These are phyloP conservation scores for Termitomyces sp. DNA, from an alignment of 768 basidiomycete genomes.

Conservation along the genomic window DNA sequence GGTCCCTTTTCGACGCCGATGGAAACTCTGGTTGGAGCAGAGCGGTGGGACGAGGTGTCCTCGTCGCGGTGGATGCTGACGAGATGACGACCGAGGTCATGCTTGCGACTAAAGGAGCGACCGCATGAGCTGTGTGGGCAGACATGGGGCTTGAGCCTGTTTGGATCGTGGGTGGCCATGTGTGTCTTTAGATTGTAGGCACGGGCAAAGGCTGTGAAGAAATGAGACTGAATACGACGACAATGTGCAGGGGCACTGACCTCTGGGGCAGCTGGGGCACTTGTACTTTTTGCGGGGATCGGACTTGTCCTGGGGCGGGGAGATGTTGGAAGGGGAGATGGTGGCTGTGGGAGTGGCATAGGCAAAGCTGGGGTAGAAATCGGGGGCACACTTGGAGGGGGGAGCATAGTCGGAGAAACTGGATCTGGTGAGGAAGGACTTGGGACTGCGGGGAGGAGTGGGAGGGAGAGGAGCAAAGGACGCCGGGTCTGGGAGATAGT, in stretches of 20 bases:
- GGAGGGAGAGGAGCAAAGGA: conserved; percentile 56
- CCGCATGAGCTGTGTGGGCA: conserved; percentile 85
- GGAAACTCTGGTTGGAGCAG: conserved; percentile 35
- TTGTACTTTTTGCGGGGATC: conserved; percentile 79
- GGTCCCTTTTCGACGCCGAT: conserved; percentile 65
- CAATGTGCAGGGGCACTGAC: conserved; percentile 30
- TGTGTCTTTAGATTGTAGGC: conserved; percentile 96
- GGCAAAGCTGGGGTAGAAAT: conserved; percentile 46
- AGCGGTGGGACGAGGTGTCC: conserved; percentile 36
- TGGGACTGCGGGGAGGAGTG: conserved; percentile 51
- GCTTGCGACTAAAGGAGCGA: conserved; percentile 90
- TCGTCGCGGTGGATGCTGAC: conserved; percentile 82
- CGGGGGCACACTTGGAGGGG: conserved; percentile 24
- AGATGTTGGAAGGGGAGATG: conserved; percentile 54
- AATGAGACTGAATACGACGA: conserved; percentile 7
- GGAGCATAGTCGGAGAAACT: conserved; percentile 69
- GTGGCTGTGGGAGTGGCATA: conserved; percentile 35
- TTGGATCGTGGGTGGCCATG: conserved; percentile 91
- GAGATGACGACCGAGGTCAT: conserved; percentile 88
- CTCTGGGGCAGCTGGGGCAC: conserved; percentile 69
- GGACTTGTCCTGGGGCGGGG: conserved; percentile 37
- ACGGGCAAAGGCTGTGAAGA: conserved; percentile 71
- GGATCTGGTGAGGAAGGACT: conserved; percentile 32
- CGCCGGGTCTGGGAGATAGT: conserved; percentile 32
- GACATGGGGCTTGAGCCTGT: conserved; percentile 82